Conservation (phyloP, 352 stramenopile species). For the Globisporangium cystogenes region DNA sequence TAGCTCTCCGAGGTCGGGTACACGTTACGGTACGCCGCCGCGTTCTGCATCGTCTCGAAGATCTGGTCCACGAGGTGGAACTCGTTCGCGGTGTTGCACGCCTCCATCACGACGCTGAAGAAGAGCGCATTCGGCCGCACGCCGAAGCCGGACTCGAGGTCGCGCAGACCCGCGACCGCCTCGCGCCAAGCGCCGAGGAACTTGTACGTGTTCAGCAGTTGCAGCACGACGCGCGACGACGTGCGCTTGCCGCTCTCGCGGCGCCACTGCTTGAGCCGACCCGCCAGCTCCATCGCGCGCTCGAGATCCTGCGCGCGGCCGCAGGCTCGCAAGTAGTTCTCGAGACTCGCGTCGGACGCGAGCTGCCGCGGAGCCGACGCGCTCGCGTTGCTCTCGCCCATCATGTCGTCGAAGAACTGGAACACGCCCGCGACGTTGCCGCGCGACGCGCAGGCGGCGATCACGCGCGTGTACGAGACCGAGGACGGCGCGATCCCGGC, state of each 20-base stretch:
- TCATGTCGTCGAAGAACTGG: conserved; percentile 24
- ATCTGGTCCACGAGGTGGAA: conserved; percentile 50
- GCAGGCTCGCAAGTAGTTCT: conserved; percentile 36
- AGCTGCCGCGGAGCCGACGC: conserved; percentile 8
- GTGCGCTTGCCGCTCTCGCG: conserved; percentile 6
- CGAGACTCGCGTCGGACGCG: conserved; percentile 26
- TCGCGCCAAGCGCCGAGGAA: conserved; percentile 37
- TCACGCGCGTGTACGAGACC: conserved; percentile 26
- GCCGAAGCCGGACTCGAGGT: conserved; percentile 36
- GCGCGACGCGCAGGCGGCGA: conserved; percentile 35
- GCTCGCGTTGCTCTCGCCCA: not conserved
- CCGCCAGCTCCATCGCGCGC: conserved; percentile 26
- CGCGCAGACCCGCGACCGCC: conserved; percentile 39
- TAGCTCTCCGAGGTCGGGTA: conserved; percentile 52
- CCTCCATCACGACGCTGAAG: conserved; percentile 55
- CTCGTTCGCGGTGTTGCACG: conserved; percentile 55
- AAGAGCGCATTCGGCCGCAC: conserved; percentile 34
- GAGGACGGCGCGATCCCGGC: conserved; percentile 6
- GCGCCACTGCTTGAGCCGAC: conserved; percentile 36
- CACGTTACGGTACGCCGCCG: conserved; percentile 31
- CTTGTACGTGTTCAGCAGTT: conserved; percentile 48
- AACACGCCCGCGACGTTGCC: conserved; percentile 32
- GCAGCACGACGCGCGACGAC: conserved; percentile 25
- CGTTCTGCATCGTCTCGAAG: conserved; percentile 62
- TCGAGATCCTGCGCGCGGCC: conserved; percentile 20